Evolutionary conservation across 2,329 filamentous ascomycete species (phyloP), one percentile per base, ranked within the genome.

Genomic region (Pseudogymnoascus sp.): DNA sequence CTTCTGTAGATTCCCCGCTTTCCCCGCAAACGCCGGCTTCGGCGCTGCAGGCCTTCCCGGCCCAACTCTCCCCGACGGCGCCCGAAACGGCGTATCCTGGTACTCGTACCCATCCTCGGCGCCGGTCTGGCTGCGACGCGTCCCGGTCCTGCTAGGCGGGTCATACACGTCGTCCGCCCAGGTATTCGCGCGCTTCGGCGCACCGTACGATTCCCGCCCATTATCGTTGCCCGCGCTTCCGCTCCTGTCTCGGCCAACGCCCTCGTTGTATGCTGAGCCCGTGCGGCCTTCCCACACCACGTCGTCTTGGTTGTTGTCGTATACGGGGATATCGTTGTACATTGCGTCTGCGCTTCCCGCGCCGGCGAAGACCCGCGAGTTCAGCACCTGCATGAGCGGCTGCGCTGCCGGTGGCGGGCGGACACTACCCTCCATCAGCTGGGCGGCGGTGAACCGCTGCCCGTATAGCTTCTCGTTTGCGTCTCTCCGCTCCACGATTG

Each of bases 391-490:
- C 83, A 96, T 89, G 60, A 99, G 83, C 11, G 93, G 90, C 49
- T 90, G 89, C 2, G 94, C 91, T 63, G 90, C 88, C 0, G 89
- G 85, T 1, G 94, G 93, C 0, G 92, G 85, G 42, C 86, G 83
- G 39, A 97, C 84, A 35, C 83, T 81, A 35, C 94, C 94, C 62
- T 84, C 85, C 38, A 99, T 84, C 49, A 99, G 84, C 73, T 96
- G 89, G 66, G 82, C 80, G 12, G 94, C 94, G 7, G 90, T 92
- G 75, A 90, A 84, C 65, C 89, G 85, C 63, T 88, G 85, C 65
- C 91, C 90, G 75, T 99, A 99, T 65, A 99, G 83, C 78, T 96
- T 96, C 77, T 96, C 90, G 73, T 99, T 99, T 69, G 94, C 94
- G 76, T 99, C 94, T 77, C 92, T 89, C 66, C 94, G 86, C 78